Evolutionary conservation across 306 rosid species (phyloP).

Genomic region (Fragaria iinumae): DNA sequence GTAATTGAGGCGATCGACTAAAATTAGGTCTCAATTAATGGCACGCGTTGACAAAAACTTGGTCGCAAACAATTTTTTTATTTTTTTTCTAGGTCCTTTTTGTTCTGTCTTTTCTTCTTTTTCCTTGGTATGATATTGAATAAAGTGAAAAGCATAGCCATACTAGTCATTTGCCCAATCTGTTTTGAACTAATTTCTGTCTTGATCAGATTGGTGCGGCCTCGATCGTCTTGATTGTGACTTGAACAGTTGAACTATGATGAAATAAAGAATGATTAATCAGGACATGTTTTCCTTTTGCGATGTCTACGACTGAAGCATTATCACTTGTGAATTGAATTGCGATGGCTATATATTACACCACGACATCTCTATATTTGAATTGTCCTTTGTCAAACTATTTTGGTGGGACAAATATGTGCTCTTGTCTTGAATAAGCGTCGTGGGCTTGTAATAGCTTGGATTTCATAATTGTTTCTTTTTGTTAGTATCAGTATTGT

Average conservation of each 20-base stretch:
- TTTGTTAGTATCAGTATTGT: too few relatives aligned
- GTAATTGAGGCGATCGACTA: too few relatives aligned
- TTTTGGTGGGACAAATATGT: too few relatives aligned
- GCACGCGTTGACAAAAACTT: too few relatives aligned
- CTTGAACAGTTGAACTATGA: not conserved
- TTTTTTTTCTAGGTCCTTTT: too few relatives aligned
- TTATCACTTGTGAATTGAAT: not conserved
- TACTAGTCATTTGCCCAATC: not conserved
- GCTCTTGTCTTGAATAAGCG: too few relatives aligned
- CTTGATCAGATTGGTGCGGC: not conserved
- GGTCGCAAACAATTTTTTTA: too few relatives aligned
- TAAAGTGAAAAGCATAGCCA: not conserved
- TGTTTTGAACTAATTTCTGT: not conserved
- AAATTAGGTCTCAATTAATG: too few relatives aligned
- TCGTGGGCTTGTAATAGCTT: too few relatives aligned
- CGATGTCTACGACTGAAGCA: constrained; percentile 1
- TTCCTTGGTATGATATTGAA: not conserved
- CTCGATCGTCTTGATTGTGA: not conserved
- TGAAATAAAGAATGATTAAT: not conserved
- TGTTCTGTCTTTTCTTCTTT: not conserved
- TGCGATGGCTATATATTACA: not conserved
- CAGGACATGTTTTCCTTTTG: not conserved
- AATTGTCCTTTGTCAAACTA: too few relatives aligned
- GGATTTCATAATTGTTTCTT: too few relatives aligned
- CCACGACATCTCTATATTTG: too few relatives aligned